A percentile compares a stretch with the other conserved stretches of the same genome.
These are phyloP conservation scores for Dryadomyces quercivorus DNA, from an alignment of 2,329 filamentous ascomycete genomes.

Conservation along the genomic window DNA sequence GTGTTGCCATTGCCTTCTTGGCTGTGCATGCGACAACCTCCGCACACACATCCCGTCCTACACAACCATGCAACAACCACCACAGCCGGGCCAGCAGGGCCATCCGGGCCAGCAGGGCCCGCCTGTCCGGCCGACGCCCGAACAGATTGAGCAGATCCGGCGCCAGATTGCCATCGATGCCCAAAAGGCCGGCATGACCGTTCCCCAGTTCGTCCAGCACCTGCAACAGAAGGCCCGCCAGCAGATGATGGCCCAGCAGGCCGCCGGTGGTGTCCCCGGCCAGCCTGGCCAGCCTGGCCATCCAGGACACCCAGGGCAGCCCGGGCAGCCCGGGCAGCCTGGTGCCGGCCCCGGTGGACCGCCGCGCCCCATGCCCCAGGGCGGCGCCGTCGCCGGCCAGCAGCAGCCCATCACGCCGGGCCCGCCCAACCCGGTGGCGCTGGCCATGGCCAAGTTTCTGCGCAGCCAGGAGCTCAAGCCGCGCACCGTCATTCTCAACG, in stretches of 20 bases:
- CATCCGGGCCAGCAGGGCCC: background rate
- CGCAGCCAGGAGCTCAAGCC: conserved; percentile 74
- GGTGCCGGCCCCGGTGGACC: conserved; percentile 6
- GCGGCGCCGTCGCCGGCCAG: conserved; percentile 27
- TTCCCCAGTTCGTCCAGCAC: conserved; percentile 70
- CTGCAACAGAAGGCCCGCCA: conserved; percentile 44
- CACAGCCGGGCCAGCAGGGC: conserved; percentile 3
- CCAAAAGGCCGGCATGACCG: conserved; percentile 69
- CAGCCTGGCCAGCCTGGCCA: conserved; percentile 15
- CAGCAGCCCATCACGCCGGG: conserved; percentile 60
- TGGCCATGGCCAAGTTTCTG: conserved; percentile 84
- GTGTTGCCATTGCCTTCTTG: too few species aligned
- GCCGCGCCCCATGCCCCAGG: background rate
- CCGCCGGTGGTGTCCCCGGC: background rate
- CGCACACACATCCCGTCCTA: too few species aligned
- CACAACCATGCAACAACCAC: conserved; percentile 10
- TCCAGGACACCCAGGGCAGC: conserved; percentile 31
- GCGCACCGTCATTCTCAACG: conserved; percentile 84
- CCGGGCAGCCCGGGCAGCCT: conserved; percentile 22
- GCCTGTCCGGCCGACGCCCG: conserved; percentile 50
- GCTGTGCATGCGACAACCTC: too few species aligned
- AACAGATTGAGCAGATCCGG: conserved; percentile 79
- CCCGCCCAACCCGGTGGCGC: conserved; percentile 76
- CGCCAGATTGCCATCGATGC: conserved; percentile 73
- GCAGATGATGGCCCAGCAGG: conserved; percentile 33